Conservation (phyloP, 805 yeast genomes). For the Candida qinlingensis region DNA sequence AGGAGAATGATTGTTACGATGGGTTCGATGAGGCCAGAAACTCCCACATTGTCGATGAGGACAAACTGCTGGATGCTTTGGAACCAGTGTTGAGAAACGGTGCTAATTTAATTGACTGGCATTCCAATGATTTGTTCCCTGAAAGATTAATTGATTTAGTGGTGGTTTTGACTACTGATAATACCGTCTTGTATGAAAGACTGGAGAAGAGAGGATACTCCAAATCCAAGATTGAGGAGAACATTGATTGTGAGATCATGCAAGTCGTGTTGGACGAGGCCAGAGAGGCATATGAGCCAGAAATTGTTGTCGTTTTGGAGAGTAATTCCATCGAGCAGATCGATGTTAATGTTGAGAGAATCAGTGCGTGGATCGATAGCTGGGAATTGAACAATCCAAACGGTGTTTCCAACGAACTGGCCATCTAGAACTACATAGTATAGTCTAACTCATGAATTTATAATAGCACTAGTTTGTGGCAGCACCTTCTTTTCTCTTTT, state of each 20-base stretch:
- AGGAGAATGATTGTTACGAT: slow-evolving; percentile 66
- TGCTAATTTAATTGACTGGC: slow-evolving; percentile 95
- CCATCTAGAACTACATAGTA: slow-evolving; percentile 8
- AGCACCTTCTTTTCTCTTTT: slow-evolving; percentile 16
- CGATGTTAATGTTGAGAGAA: slow-evolving; percentile 77
- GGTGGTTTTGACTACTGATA: slow-evolving; percentile 79
- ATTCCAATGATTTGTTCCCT: slow-evolving; percentile 92
- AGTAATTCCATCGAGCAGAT: slow-evolving; percentile 72
- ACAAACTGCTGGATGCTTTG: slow-evolving; percentile 71
- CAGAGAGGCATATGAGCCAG: slow-evolving; percentile 68
- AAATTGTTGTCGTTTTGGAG: slow-evolving; percentile 73
- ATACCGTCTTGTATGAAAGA: slow-evolving; percentile 67
- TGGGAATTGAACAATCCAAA: slow-evolving; percentile 69
- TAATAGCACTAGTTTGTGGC: neutral
- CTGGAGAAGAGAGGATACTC: slow-evolving; percentile 71
- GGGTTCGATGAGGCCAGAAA: slow-evolving; percentile 85
- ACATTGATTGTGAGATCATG: slow-evolving; percentile 96
- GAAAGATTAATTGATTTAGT: slow-evolving; percentile 90
- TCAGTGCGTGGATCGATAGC: slow-evolving; percentile 64
- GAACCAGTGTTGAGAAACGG: slow-evolving; percentile 79
- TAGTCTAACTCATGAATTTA: neutral
- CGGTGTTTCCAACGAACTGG: slow-evolving; percentile 49
- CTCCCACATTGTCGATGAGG: slow-evolving; percentile 89
- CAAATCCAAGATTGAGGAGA: slow-evolving; percentile 80
- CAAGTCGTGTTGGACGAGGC: slow-evolving; percentile 87